Evolutionary conservation across 2,329 filamentous ascomycete species (phyloP).

Genomic region (Emericellopsis cladophorae): DNA sequence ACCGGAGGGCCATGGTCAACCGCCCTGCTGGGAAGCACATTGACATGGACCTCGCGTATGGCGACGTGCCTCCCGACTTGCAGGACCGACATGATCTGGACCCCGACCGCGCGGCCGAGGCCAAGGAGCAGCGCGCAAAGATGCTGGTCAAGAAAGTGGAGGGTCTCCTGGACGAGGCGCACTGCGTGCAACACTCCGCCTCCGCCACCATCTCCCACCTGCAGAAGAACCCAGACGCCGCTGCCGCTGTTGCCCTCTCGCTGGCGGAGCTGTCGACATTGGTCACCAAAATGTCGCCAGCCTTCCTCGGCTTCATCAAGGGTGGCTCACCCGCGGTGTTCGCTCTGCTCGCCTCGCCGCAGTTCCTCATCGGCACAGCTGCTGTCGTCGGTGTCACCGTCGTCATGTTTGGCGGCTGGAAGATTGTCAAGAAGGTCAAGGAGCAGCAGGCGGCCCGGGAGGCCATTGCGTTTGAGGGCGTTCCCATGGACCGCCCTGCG

Average conservation of each 20-base stretch:
- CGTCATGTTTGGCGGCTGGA: conserved; percentile 91
- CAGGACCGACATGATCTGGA: conserved; percentile 33
- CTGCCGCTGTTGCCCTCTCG: conserved; percentile 85
- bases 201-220: conserved; percentile 66
- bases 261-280: conserved; percentile 82
- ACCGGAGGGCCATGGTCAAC: conserved; percentile 17
- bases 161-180: conserved; percentile 67
- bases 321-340: conserved; percentile 75
- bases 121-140: conserved; percentile 37
- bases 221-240: conserved; percentile 66
- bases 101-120: conserved; percentile 37
- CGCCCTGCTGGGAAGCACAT: conserved; percentile 36
- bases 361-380: conserved; percentile 88
- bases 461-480: conserved; percentile 13
- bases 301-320: conserved; percentile 65
- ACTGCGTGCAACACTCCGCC: conserved; percentile 79
- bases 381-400: conserved; percentile 88
- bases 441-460: conserved; percentile 21
- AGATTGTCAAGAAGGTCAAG: conserved; percentile 81
- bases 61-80: conserved; percentile 63
- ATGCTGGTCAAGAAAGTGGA: conserved; percentile 64
- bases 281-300: conserved; percentile 71
- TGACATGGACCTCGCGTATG: conserved; percentile 89
- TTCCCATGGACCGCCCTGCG: conserved; percentile 11
- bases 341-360: conserved; percentile 73